Conservation (phyloP, 129 eudicot genomes). For the Saussurea involucrata region DNA sequence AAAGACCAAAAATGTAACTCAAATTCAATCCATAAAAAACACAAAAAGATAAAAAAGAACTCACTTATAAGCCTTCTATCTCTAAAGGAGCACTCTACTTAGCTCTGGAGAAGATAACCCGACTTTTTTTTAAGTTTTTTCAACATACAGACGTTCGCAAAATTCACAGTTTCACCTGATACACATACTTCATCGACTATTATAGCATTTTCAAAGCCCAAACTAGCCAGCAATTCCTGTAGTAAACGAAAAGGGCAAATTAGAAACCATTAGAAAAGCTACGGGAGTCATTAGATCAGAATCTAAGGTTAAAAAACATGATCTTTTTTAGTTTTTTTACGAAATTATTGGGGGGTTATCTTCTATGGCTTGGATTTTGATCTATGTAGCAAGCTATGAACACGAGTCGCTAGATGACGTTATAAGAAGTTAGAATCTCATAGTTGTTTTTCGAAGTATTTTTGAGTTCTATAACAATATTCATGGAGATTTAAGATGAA, state of each 20-base stretch:
- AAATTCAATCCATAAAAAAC: slow-evolving; percentile 40
- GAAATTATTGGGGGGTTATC: not conserved
- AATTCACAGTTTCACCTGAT: slow-evolving; percentile 34
- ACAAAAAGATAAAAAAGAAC: slow-evolving; percentile 16
- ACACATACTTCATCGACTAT: slow-evolving; percentile 31
- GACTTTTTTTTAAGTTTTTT: slow-evolving; percentile 20
- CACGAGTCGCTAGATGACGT: no score
- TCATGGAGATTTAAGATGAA: not conserved
- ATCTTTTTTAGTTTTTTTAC: not conserved
- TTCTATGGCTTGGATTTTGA: no score
- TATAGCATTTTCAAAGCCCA: slow-evolving; percentile 20
- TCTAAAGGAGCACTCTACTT: slow-evolving; percentile 42
- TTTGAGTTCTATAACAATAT: no score
- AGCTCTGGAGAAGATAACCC: slow-evolving; percentile 25
- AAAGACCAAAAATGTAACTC: slow-evolving; percentile 41
- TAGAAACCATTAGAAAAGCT: slow-evolving; percentile 3
- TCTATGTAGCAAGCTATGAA: no score
- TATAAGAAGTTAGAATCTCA: no score
- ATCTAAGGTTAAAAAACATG: not conserved
- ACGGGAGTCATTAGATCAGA: not conserved
- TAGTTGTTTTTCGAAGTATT: no score
- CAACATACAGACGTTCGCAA: slow-evolving; percentile 29
- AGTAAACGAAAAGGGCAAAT: not conserved
- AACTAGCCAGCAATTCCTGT: slow-evolving; percentile 48
- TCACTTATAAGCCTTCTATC: slow-evolving; percentile 44